Conservation (phyloP, 2,329 filamentous ascomycete genomes). For the Malbranchea zuffiana region DNA sequence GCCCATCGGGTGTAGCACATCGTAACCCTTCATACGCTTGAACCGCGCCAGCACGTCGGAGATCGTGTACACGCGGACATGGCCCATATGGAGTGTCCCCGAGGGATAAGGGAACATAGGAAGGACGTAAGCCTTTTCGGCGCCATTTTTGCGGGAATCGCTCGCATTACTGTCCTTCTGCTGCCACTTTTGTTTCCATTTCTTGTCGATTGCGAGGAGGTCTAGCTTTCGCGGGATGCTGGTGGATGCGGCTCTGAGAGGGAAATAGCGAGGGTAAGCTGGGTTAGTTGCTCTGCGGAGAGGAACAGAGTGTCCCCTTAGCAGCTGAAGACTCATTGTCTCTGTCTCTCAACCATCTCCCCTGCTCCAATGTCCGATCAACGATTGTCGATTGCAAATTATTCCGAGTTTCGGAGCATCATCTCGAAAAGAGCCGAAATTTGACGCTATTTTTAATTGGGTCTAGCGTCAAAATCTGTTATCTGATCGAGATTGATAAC, state of each 20-base stretch:
- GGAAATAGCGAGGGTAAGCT: background rate
- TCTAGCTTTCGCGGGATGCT: constrained; percentile 26
- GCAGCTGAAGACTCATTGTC: constrained; percentile 6
- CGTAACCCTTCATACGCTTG: constrained; percentile 59
- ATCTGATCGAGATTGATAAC: no score
- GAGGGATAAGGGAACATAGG: constrained; percentile 94
- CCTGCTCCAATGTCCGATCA: no score
- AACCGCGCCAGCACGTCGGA: constrained; percentile 75
- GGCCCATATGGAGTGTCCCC: constrained; percentile 73
- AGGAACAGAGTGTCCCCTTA: constrained; percentile 1
- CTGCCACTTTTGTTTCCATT: constrained; percentile 46
- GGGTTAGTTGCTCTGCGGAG: background rate
- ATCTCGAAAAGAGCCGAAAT: no score
- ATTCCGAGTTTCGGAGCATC: no score
- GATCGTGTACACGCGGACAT: constrained; percentile 81
- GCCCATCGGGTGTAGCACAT: constrained; percentile 79
- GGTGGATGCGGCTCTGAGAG: constrained; percentile 18
- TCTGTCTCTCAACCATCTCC: no score
- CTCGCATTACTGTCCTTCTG: constrained; percentile 12
- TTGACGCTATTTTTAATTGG: no score
- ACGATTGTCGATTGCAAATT: no score
- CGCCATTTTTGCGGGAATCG: no score
- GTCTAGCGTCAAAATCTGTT: no score
- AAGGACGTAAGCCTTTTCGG: constrained; percentile 54
- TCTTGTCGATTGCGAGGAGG: constrained; percentile 39